phyloP scores from a whole-genome alignment of 768 basidiomycete species.

The Mycena galopus region DNA sequence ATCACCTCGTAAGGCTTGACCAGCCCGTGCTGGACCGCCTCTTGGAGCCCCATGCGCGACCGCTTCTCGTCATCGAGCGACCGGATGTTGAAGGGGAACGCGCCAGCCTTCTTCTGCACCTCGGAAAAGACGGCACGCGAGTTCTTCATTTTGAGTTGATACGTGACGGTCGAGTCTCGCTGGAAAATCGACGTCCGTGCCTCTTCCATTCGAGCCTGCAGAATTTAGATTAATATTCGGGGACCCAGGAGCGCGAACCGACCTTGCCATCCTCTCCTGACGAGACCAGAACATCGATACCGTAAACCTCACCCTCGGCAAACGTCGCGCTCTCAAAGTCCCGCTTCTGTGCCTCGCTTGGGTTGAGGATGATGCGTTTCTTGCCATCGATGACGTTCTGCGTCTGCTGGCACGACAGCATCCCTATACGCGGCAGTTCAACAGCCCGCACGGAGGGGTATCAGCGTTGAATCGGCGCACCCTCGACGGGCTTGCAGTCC shows the following conservation, averaged over 20 bases:
- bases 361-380: constrained; percentile 95
- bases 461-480: constrained; percentile 51
- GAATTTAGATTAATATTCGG: constrained; percentile 10
- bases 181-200: constrained; percentile 95
- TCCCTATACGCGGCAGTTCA: constrained; percentile 64
- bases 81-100: constrained; percentile 98
- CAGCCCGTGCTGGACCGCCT: constrained; percentile 94
- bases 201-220: constrained; percentile 89
- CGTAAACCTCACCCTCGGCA: constrained; percentile 95
- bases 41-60: constrained; percentile 93
- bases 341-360: constrained; percentile 83
- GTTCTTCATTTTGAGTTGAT: constrained; percentile 98
- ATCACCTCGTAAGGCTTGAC: constrained; percentile 96
- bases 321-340: constrained; percentile 90
- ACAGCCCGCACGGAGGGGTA: background rate
- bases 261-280: constrained; percentile 94
- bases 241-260: constrained; percentile 32
- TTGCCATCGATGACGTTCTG: constrained; percentile 96
- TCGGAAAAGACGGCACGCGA: constrained; percentile 97
- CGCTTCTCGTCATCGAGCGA: constrained; percentile 96
- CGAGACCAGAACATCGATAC: constrained; percentile 91
- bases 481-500: constrained; percentile 95
- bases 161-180: constrained; percentile 86
- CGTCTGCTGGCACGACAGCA: constrained; percentile 96
- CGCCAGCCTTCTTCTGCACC: constrained; percentile 97